phyloP scores from a whole-genome alignment of 352 stramenopile species.

The Pythium apleroticum region DNA sequence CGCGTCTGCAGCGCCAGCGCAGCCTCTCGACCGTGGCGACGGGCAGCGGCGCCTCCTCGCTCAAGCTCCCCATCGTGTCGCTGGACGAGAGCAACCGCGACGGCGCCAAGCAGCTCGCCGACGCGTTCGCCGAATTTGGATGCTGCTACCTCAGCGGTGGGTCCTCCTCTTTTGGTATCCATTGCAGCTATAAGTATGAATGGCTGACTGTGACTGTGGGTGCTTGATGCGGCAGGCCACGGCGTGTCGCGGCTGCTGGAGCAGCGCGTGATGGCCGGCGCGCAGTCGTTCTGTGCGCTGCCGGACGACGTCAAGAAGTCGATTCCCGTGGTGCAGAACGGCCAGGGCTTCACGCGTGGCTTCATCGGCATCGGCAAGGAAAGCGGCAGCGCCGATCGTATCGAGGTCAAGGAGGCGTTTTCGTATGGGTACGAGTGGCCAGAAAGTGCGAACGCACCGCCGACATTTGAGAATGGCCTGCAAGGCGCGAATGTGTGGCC shows the following conservation, averaged over 20 bases:
- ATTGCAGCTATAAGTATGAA: background rate
- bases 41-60: slow-evolving; percentile 9
- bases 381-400: slow-evolving; percentile 70
- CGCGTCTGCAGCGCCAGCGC: background rate
- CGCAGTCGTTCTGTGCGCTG: slow-evolving; percentile 60
- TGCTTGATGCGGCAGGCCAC: slow-evolving; percentile 32
- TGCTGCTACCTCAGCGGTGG: slow-evolving; percentile 69
- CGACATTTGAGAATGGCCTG: slow-evolving; percentile 52
- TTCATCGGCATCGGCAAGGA: slow-evolving; percentile 82
- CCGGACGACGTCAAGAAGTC: slow-evolving; percentile 44
- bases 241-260: slow-evolving; percentile 52
- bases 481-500: slow-evolving; percentile 79
- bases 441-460: background rate
- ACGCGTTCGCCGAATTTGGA: slow-evolving; percentile 64
- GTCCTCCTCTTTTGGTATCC: background rate
- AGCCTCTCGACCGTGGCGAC: background rate
- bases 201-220: background rate
- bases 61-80: slow-evolving; percentile 45
- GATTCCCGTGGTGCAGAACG: slow-evolving; percentile 64
- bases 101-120: slow-evolving; percentile 42
- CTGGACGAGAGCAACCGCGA: slow-evolving; percentile 44
- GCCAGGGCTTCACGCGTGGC: slow-evolving; percentile 71
- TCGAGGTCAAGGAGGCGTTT: slow-evolving; percentile 84
- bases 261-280: slow-evolving; percentile 50
- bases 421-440: slow-evolving; percentile 83